A percentile compares a stretch with the other conserved stretches of the same genome.
These are phyloP conservation scores for Thalassiosira livingstoniorum DNA, from an alignment of 352 stramenopile species.

Conservation along the genomic window DNA sequence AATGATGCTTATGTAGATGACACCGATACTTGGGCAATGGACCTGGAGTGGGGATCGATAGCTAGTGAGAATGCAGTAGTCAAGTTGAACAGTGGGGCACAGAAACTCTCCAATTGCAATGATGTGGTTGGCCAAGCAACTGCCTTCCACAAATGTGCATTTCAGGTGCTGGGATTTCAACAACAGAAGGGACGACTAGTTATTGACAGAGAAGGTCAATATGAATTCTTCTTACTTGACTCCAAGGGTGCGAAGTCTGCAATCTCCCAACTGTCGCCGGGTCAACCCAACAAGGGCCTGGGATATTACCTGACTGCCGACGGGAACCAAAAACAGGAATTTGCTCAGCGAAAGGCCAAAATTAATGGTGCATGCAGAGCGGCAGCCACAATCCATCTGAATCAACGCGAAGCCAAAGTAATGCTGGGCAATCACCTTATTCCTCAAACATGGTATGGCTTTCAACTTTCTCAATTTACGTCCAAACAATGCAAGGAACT, in stretches of 20 bases:
- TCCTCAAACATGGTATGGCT: too few species aligned
- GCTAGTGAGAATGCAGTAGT: background rate
- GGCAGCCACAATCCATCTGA: too few species aligned
- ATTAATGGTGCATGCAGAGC: background rate
- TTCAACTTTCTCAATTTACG: too few species aligned
- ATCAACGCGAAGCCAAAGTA: too few species aligned
- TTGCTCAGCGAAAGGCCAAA: background rate
- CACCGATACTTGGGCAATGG: background rate
- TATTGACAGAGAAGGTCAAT: background rate
- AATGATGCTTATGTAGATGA: background rate
- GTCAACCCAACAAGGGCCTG: constrained; percentile 7
- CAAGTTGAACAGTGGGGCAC: background rate
- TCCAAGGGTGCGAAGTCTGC: background rate
- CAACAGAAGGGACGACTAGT: background rate
- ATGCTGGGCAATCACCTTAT: too few species aligned
- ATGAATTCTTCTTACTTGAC: background rate
- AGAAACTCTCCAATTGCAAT: too few species aligned
- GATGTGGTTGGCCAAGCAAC: too few species aligned
- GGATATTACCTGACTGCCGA: constrained; percentile 3
- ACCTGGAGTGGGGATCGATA: background rate
- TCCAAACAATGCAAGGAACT: too few species aligned
- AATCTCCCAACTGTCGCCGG: background rate
- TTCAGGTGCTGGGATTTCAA: background rate
- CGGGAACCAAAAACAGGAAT: background rate
- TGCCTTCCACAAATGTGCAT: constrained; percentile 1